Base-by-base conservation (phyloP, 139 green algal genomes). In the Trebouxia sp. region DNA sequence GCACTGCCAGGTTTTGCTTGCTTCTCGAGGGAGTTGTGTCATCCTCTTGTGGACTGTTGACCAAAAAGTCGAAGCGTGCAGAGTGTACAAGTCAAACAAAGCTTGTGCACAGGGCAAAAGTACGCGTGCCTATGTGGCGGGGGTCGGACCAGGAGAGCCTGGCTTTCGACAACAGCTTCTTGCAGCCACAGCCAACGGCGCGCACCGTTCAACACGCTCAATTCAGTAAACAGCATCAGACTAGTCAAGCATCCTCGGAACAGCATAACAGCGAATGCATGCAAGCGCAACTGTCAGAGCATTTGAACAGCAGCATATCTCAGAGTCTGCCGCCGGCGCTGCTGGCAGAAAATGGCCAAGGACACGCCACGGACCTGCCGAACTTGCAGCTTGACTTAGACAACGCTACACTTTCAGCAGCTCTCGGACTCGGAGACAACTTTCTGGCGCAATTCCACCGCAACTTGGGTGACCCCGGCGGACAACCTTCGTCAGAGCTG, bases 51-150 rank as follows among this genome's bases (percentile, higher is more conserved):
- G 58, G 58, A 69, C 58, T 69, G 6, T 24, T 53, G 47, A 53
- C 47, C 1, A 53, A 53, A 53, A 53, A 53, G 47, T 24, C 24
- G 17, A 10, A 37, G n/a, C n/a, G n/a, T n/a, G n/a, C n/a, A n/a
- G n/a, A n/a, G n/a, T n/a, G n/a, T n/a, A n/a, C n/a, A n/a, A n/a
- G n/a, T n/a, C n/a, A n/a, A n/a, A n/a, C n/a, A n/a, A n/a, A n/a
- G n/a, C n/a, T n/a, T n/a, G n/a, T n/a, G n/a, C n/a, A n/a, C n/a
- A n/a, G n/a, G n/a, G n/a, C n/a, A n/a, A n/a, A n/a, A n/a, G n/a
- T n/a, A n/a, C n/a, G n/a, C n/a, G n/a, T n/a, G n/a, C n/a, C 28
- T 24, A 69, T 69, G 58, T 69, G 58, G 58, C 28, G 58, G 58
- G 7, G 30, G 28, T 41, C 58, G 30, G 58, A 69, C 30, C 58